Base-by-base conservation (phyloP, 2,329 filamentous ascomycete genomes). In the Harringtonia lauricola region DNA sequence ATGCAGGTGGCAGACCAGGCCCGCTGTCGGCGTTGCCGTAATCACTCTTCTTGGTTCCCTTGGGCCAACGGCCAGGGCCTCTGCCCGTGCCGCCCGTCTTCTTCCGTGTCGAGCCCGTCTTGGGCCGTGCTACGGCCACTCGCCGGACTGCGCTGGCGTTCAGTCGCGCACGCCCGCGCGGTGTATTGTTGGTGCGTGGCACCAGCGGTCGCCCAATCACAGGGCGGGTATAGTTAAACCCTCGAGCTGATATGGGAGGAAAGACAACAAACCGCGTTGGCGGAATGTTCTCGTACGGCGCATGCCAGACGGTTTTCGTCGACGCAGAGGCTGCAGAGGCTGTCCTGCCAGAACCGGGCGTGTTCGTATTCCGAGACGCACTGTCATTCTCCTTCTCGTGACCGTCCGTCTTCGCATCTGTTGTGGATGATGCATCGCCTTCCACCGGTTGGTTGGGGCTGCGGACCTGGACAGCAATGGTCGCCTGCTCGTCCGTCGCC, bases 241-340 rank as follows among this genome's bases (percentile, higher is more conserved):
- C 66, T 19, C 74, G 68, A 41, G 66, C 62, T 12, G 64, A 65
- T 9, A 83, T 63, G 0, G 82, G 76, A 9, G 86, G 86, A 54
- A 85, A 90, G 34, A 92, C 77, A 53, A 88, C 82, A 59, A 87
- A 94, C 29, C 86, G 76, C 2, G 70, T 78, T 0, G 79, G 67
- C 3, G 84, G 83, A 22, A 92, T 83, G 39, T 66, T 61, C 14
- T 64, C 63, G 54, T 79, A 79, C 2, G 65, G 57, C 4, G 58
- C 52, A 12, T 58, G 55, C 74, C 74, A 79, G 34, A 62, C 56
- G 8, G 60, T 56, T 17, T n/a, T n/a, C n/a, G n/a, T n/a, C n/a
- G n/a, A n/a, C n/a, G 13, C 13, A 19, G 22, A 10, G 9, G 4
- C 40, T 34, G 3, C 15, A 34, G 15, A 54, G 55, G 22, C 61